A percentile compares a stretch with the other conserved stretches of the same genome.
phyloP scores from a whole-genome alignment of 352 stramenopile species.

The Phytophthora megakarya region DNA sequence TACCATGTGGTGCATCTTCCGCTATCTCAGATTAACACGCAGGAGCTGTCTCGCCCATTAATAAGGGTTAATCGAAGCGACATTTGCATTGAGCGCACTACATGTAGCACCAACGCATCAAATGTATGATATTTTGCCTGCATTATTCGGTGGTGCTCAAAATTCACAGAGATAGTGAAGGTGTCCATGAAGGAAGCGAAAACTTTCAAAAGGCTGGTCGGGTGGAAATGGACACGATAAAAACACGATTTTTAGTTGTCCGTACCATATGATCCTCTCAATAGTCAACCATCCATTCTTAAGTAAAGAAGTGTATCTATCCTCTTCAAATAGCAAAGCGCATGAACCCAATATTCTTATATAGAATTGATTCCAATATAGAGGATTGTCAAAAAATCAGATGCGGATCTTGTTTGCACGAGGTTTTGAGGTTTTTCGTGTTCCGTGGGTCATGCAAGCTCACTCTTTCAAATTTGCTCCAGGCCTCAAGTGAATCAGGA shows the following conservation, averaged over 20 bases:
- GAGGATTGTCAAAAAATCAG: neutral
- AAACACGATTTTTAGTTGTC: constrained; percentile 18
- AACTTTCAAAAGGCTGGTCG: constrained; percentile 16
- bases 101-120: neutral
- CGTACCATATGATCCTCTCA: neutral
- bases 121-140: neutral
- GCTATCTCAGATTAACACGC: constrained; percentile 20
- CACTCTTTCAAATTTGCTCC: constrained; percentile 26
- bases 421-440: constrained; percentile 10
- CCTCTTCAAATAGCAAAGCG: neutral
- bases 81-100: neutral
- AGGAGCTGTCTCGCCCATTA: constrained; percentile 2
- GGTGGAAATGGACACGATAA: too few relatives aligned
- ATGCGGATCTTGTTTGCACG: constrained; percentile 8
- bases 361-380: neutral
- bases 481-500: constrained; percentile 13
- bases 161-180: neutral
- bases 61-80: neutral
- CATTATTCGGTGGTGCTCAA: neutral
- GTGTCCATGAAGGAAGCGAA: neutral
- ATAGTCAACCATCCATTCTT: neutral
- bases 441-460: constrained; percentile 18
- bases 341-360: neutral
- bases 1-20: constrained; percentile 20
- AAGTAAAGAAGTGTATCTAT: neutral